These are phyloP conservation scores for Crithidia acanthocephali DNA, from an alignment of 208 protist species.

Conservation along the genomic window DNA sequence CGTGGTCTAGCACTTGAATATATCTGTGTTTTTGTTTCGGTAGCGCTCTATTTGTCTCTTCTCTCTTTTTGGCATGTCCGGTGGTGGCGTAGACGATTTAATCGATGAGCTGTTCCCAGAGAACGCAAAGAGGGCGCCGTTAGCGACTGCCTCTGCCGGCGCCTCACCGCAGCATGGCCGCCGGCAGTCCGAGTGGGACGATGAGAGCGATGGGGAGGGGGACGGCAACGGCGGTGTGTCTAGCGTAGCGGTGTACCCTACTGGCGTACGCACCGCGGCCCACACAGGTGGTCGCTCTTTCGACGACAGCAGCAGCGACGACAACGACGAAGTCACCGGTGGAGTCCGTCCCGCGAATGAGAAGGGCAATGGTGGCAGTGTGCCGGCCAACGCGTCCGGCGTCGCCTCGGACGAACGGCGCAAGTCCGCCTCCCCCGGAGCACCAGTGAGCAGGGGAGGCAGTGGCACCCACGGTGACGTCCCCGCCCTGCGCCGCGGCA, in stretches of 20 bases:
- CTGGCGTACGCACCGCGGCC: background rate
- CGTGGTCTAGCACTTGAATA: too few species aligned
- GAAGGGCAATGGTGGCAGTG: background rate
- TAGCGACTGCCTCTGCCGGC: background rate
- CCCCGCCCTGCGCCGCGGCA: background rate
- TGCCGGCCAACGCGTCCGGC: background rate
- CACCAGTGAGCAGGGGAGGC: too few species aligned
- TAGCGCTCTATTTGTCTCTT: conserved; percentile 9
- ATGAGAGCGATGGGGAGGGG: conserved; percentile 50
- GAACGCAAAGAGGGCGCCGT: background rate
- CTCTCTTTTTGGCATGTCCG: conserved; percentile 24
- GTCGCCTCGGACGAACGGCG: background rate
- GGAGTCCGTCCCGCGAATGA: background rate
- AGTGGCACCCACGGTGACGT: too few species aligned
- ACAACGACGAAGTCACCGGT: conserved; percentile 2
- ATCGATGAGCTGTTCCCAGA: conserved; percentile 82
- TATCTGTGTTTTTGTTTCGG: too few species aligned
- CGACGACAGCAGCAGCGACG: conserved; percentile 53
- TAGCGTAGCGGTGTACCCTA: background rate
- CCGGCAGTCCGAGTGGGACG: conserved; percentile 51
- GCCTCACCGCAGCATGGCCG: background rate
- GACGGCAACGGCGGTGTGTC: background rate
- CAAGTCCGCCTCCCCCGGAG: background rate
- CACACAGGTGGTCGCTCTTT: conserved; percentile 27
- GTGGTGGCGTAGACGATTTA: conserved; percentile 57